Evolutionary conservation across 2,329 filamentous ascomycete genomes (phyloP).

Genomic region (Cytospora paraplurivora): DNA sequence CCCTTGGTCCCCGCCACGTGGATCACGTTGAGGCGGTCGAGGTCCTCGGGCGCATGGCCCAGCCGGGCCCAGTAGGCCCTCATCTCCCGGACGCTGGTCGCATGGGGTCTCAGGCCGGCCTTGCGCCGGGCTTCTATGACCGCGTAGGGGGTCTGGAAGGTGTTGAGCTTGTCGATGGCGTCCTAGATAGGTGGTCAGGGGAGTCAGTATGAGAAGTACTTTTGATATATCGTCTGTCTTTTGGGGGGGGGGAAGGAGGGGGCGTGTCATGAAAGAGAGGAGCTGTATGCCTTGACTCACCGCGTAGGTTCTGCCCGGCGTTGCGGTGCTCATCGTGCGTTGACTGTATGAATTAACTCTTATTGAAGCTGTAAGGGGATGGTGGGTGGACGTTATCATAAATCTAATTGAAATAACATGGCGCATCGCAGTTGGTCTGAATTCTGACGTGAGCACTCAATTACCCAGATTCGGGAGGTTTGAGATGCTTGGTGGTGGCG

Average conservation of each 20-base stretch:
- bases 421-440: constrained; percentile 21
- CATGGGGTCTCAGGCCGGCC: constrained; percentile 71
- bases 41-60: constrained; percentile 66
- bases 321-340: constrained; percentile 25
- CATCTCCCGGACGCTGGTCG: constrained; percentile 75
- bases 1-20: constrained; percentile 78
- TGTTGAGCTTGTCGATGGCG: constrained; percentile 83
- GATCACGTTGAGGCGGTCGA: constrained; percentile 65
- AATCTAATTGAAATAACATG: constrained; percentile 18
- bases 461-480: background rate
- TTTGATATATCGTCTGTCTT: background rate
- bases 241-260: too few relatives aligned
- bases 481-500: background rate
- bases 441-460: background rate
- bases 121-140: constrained; percentile 77
- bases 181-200: constrained; percentile 55
- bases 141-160: constrained; percentile 84
- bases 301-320: constrained; percentile 21
- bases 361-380: background rate
- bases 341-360: background rate
- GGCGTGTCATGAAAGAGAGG: background rate
- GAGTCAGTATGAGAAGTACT: background rate
- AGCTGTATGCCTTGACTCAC: constrained; percentile 7
- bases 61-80: constrained; percentile 73
- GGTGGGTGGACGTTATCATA: background rate